Conservation (phyloP, 2,329 filamentous ascomycete genomes). For the Exophiala oligosperma region DNA sequence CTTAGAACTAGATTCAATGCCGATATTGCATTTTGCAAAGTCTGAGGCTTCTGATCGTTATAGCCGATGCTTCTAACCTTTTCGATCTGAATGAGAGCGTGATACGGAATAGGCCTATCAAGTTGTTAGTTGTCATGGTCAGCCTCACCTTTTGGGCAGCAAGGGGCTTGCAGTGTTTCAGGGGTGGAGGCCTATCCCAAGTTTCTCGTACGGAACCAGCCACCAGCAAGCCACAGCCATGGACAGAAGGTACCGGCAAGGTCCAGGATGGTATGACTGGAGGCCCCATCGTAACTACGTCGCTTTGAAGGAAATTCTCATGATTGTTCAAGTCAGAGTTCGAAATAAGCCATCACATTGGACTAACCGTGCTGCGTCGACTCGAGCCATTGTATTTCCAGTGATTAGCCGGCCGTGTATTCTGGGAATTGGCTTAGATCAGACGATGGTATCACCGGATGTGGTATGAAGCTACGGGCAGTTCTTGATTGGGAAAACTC, state of each 20-base stretch:
- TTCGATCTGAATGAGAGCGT: too few relatives aligned
- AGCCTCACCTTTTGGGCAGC: conserved; percentile 20
- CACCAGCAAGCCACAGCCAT: conserved; percentile 8
- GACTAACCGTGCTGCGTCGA: background rate
- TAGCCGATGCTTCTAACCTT: too few relatives aligned
- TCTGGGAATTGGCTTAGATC: background rate
- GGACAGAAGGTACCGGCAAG: too few relatives aligned
- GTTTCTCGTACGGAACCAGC: conserved; percentile 1
- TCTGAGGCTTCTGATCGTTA: background rate
- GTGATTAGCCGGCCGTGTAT: too few relatives aligned
- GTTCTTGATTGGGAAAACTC: background rate
- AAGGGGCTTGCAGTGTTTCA: conserved; percentile 8
- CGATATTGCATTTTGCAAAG: background rate
- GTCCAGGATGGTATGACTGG: too few relatives aligned
- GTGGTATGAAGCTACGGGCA: background rate
- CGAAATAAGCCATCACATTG: background rate
- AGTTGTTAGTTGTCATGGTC: background rate
- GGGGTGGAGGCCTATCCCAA: background rate
- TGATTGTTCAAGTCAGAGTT: too few relatives aligned
- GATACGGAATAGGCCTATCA: too few relatives aligned
- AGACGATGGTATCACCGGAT: conserved; percentile 10
- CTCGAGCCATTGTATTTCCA: too few relatives aligned
- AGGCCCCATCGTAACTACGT: too few relatives aligned
- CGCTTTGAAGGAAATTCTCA: too few relatives aligned
- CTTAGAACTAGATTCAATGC: background rate